Evolutionary conservation across 2,329 filamentous ascomycete genomes (phyloP), one percentile per base, ranked within the genome.

Genomic region (Ceratocystis alfenasii): DNA sequence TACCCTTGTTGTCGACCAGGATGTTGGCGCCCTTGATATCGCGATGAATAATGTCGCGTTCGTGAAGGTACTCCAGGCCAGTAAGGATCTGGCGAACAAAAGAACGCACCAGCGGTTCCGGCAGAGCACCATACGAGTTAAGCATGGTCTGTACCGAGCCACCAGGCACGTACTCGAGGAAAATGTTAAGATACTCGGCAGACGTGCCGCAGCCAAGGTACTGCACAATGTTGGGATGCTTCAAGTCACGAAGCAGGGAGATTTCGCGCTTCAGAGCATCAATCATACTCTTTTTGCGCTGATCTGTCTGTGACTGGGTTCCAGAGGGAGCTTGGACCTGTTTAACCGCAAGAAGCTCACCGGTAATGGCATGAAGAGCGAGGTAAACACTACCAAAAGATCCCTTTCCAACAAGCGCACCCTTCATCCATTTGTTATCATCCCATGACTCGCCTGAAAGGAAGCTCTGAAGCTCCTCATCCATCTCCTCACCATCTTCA

Each of bases 1-100:
- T 93, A 67, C 94, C 94, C 77, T 97, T 96, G 80, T 97, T 97
- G 78, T 99, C 94, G 66, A 99, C 94, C 4, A 99, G 85, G 70
- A 99, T 95, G 74, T 99, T 99, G 75, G 94, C 94, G 61, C 94
- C 94, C 79, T 99, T 99, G 82, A 99, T 97, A 73, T 99, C 94
- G 68, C 94, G 88, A 75, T 99, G 94, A 71, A 99, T 97, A 73
- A 99, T 99, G 73, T 96, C 94, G 69, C 87, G 86, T 73, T 87
- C 88, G 78, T 99, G 94, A 17, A 99, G 84, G 74, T 97, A 99
- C 2, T 89, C 92, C 36, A 99, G 82, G 60, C 94, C 94, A 44
- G 88, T 87, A 68, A 99, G 81, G 70, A 99, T 99, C 76, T 99
- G 94, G 44, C 93, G 87, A 63, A 97, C 93, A 73, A 99, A 99